Evolutionary conservation across 2,329 filamentous ascomycete genomes (phyloP).

Genomic region (Fusarium subglutinans): DNA sequence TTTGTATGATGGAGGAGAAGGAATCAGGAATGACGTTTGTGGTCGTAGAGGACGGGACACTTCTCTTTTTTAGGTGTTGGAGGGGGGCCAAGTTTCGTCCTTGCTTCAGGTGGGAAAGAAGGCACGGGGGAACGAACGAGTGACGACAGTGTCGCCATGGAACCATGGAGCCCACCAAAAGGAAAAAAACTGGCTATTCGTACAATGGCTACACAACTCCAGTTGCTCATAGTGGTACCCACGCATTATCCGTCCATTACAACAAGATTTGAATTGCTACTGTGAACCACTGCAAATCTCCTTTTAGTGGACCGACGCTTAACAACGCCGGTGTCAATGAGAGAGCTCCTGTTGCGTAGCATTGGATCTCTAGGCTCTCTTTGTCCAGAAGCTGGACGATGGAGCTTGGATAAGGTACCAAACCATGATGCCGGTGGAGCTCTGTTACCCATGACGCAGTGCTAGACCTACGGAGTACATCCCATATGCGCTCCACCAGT

Average conservation of each 20-base stretch:
- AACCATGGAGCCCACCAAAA: not conserved
- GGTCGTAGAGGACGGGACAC: constrained; percentile 21
- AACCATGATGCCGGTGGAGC: constrained; percentile 34
- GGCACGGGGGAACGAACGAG: constrained; percentile 6
- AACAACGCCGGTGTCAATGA: constrained; percentile 15
- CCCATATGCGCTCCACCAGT: not conserved
- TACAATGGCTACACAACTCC: not conserved
- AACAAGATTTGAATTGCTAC: not conserved
- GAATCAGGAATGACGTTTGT: constrained; percentile 32
- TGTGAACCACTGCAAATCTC: constrained; percentile 1
- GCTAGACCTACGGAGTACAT: constrained; percentile 27
- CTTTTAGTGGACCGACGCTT: constrained; percentile 17
- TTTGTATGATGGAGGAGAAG: constrained; percentile 12
- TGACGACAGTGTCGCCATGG: constrained; percentile 34
- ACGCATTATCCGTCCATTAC: not conserved
- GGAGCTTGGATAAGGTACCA: constrained; percentile 30
- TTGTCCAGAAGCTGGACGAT: constrained; percentile 20
- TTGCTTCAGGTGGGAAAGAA: constrained; percentile 8
- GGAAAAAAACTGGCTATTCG: constrained; percentile 5
- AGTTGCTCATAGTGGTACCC: not conserved
- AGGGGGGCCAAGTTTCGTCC: constrained; percentile 29
- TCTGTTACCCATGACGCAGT: constrained; percentile 37
- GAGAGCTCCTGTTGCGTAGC: not conserved
- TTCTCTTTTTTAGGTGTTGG: constrained; percentile 27
- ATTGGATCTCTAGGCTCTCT: not conserved